Base-by-base conservation (phyloP, 805 yeast genomes). In the Naumovozyma dairenensis region DNA sequence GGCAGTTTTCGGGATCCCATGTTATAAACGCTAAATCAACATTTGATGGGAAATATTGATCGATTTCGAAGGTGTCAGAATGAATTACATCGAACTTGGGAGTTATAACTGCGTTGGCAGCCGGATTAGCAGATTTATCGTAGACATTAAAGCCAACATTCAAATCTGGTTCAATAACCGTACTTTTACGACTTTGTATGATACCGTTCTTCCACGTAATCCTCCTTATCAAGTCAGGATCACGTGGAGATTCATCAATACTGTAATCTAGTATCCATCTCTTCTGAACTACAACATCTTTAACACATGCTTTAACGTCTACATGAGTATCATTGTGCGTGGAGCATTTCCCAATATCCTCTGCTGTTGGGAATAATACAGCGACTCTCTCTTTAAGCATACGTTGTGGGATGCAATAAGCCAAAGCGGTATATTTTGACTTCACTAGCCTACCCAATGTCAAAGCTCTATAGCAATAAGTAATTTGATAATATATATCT, bases 141-240 rank as follows among this genome's bases (percentile, higher is more conserved):
- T 49, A 51, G 8, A 44, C 32, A 27, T 45, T 46, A 19, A 49
- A 39, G 2, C 56, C 56, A 16, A 25, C 15, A 24, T 22, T 26
- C 22, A 46, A 16, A 13, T 34, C 33, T 26, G 44, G 37, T 29
- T 43, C 32, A 27, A 42, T 31, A 13, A 36, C 35, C 8, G 26
- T 34, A 2, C 18, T 7, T 19, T 29, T 36, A n/a, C 24, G 18
- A 5, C 13, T 19, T 13, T 16, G 12, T 8, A 16, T 31, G 7
- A 15, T 25, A 6, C 32, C 16, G 22, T 35, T 21, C 13, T 33
- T 42, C 48, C 48, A 44, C 3, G 48, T 42, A n/a, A 44, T 34
- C 26, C 46, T 35, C 29, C n/a, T 25, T 9, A 21, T 12, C 12
- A 25, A 18, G 5, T 18, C 30, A n/a, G 28, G 14, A 4, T 21